Base-by-base conservation (phyloP, 129 eudicot genomes). In the Pseudognaphalium luteoalbum region DNA sequence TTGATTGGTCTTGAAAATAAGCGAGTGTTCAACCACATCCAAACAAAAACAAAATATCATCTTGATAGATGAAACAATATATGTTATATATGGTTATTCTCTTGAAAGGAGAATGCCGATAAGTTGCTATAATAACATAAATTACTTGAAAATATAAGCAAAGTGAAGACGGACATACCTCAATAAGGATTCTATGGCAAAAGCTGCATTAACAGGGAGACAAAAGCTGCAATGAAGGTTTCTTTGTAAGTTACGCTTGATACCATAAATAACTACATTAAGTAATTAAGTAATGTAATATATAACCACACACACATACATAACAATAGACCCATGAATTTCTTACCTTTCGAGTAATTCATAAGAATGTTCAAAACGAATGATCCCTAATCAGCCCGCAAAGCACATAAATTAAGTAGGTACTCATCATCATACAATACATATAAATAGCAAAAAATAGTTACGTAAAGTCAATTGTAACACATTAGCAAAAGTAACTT, bases 271-370 rank as follows among this genome's bases (percentile, higher is more conserved):
- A 35, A 64, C 42, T 66, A 66, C 37, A n/a, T n/a, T n/a, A n/a
- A n/a, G n/a, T n/a, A n/a, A 52, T 37, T 35, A 10, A 63, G 10
- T 19, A 75, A 1, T 52, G 17, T n/a, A 52, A 51, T 51, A 52
- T 6, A 17, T 16, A 16, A 4, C 33, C 1, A 28, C 16, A 21
- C 28, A 17, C 10, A 12, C 50, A 28, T 41, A 73, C n/a, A 76
- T 50, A 50, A 67, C 47, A 34, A 66, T 35, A 16, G 35, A 59
- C 9, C 11, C 14, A 59, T 1, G 15, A 64, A 67, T 8, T 44
- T 29, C 35, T 59, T 75, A 88, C 92, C 89, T 75, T 88, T 88
- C 81, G 58, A 83, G 70, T 88, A 88, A 65, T 88, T 85, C 33
- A 88, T 73, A 29, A 88, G 81, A 71, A 85, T 83, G 69, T 88